phyloP scores from a whole-genome alignment of 176 grass and related monocot species.

The sorghum (Sorghum bicolor) region Sorghum_bicolor_NCBIv3 NC_012874.2:65095001-65095500 shows the following conservation, averaged over 20 bases:
- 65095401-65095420: conserved; percentile 21
- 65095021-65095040: too few species aligned
- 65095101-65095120: too few species aligned
- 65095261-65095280: conserved; percentile 44
- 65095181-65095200: too few species aligned
- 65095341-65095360: conserved; percentile 39
- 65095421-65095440: conserved; percentile 33
- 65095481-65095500: neutral
- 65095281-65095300: conserved; percentile 52
- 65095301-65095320: conserved; percentile 47
- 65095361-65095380: conserved; percentile 35
- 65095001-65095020: neutral
- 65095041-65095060: too few species aligned
- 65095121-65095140: too few species aligned
- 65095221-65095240: too few species aligned
- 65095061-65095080: too few species aligned
- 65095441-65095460: conserved; percentile 52
- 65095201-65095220: too few species aligned
- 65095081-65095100: neutral
- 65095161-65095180: too few species aligned
- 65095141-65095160: too few species aligned
- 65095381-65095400: conserved; percentile 60
- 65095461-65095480: conserved; percentile 52
- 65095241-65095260: conserved; percentile 50
- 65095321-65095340: conserved; percentile 29